These are phyloP conservation scores for Cymbopogon flexuosus DNA, from an alignment of 202 grass and related monocot genomes.

Conservation along the genomic window DNA sequence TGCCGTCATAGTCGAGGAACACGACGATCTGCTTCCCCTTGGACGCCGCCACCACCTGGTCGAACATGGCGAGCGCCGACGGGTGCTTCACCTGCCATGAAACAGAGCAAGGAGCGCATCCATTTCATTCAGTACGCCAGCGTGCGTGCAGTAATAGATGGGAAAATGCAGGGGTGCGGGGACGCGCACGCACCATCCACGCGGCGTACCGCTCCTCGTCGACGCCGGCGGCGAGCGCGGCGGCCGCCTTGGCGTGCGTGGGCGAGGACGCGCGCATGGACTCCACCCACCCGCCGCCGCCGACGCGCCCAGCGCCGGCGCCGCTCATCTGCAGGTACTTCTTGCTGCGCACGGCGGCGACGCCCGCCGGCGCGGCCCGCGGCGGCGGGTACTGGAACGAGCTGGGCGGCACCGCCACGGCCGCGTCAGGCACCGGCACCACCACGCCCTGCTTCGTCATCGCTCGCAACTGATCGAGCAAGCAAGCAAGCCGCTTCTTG, in stretches of 20 bases:
- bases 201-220: constrained; percentile 36
- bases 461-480: no score
- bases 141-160: no score
- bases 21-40: constrained; percentile 78
- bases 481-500: neutral
- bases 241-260: constrained; percentile 62
- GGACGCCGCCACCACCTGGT: constrained; percentile 62
- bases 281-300: constrained; percentile 46
- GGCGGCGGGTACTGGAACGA: constrained; percentile 64
- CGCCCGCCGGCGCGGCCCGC: constrained; percentile 4
- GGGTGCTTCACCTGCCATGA: no score
- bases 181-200: constrained; percentile 47
- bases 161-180: no score
- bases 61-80: constrained; percentile 62
- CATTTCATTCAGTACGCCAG: no score
- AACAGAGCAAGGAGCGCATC: no score
- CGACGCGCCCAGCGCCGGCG: neutral
- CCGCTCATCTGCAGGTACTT: constrained; percentile 55
- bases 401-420: constrained; percentile 37
- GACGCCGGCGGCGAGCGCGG: constrained; percentile 35
- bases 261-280: constrained; percentile 83
- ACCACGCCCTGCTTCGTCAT: constrained; percentile 83
- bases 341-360: constrained; percentile 41
- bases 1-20: constrained; percentile 90
- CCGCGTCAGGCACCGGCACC: constrained; percentile 37